These are phyloP conservation scores for Gossypium sturtianum DNA, from an alignment of 345 rosid species.

Conservation along the genomic window DNA sequence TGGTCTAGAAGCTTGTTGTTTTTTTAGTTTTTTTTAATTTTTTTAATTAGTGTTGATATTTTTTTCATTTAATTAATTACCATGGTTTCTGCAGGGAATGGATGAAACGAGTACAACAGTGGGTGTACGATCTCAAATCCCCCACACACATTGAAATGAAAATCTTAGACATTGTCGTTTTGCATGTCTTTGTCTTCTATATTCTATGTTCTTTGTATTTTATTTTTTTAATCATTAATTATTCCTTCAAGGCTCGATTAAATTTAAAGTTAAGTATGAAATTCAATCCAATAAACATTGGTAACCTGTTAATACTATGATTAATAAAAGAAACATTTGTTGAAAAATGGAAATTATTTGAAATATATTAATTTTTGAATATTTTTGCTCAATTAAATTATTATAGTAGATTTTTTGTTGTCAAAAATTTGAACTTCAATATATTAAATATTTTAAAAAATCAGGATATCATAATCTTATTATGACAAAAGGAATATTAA, in stretches of 20 bases:
- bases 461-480: not conserved
- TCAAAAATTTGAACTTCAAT: not conserved
- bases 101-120: not conserved
- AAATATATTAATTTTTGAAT: too few species aligned
- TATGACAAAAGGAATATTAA: not conserved
- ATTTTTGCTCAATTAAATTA: too few species aligned
- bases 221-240: not conserved
- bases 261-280: not conserved
- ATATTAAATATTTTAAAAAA: not conserved
- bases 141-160: not conserved
- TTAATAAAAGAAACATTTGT: too few species aligned
- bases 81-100: not conserved
- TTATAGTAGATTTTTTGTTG: too few species aligned
- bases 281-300: too few species aligned
- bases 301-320: too few species aligned
- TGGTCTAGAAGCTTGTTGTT: not conserved
- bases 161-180: not conserved
- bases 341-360: too few species aligned
- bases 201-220: not conserved
- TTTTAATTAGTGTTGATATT: not conserved
- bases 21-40: not conserved
- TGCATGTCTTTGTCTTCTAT: not conserved
- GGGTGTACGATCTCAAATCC: not conserved
- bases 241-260: not conserved
- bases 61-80: not conserved